Evolutionary conservation across 306 rosid genomes (phyloP), one percentile per base, ranked within the genome.

Genomic region (Astragalus glycyphyllos): DNA sequence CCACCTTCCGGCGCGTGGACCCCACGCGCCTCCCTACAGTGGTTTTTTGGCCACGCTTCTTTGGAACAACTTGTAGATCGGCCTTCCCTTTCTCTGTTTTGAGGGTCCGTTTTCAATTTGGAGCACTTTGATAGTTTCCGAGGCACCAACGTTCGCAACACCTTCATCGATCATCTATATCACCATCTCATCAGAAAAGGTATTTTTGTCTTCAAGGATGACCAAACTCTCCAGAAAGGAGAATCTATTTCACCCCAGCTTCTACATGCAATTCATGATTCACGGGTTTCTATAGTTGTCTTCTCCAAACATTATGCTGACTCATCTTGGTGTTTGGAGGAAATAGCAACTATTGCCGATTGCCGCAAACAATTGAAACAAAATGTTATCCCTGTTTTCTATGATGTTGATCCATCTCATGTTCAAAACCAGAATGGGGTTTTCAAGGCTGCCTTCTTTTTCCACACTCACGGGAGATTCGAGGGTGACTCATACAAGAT

Each of bases 321-420:
- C 0, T 60, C 66, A 8, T 1, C 66, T 2, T 60, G 47, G 48
- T 60, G 66, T 60, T 60, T 60, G 14, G 46, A 60, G 4, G 66
- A 60, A 60, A 60, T 60, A 29, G 55, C 3, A 47, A 8, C 71
- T 65, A 46, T 65, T 3, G 9, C 55, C 0, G 71, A 46, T 0
- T 65, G 12, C 1, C 44, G 2, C 10, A 35, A 5, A 13, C 0
- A 65, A 9, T 44, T 47, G 0, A 48, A 35, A 0, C 67, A 35
- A 11, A 62, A 3, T 9, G 81, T 77, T 63, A 4, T 77, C 7
- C 61, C 81, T 4, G 12, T 70, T 54, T 71, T 70, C 34, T 55
- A 70, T 20, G 41, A 40, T 12, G 29, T 67, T 3, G 69, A 67
- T 75, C 80, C 74, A 0, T 75, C 69, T 58, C 8, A 47, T 23